phyloP scores from a whole-genome alignment of 2,329 filamentous ascomycete genomes.

The Thielaviopsis punctulata region DNA sequence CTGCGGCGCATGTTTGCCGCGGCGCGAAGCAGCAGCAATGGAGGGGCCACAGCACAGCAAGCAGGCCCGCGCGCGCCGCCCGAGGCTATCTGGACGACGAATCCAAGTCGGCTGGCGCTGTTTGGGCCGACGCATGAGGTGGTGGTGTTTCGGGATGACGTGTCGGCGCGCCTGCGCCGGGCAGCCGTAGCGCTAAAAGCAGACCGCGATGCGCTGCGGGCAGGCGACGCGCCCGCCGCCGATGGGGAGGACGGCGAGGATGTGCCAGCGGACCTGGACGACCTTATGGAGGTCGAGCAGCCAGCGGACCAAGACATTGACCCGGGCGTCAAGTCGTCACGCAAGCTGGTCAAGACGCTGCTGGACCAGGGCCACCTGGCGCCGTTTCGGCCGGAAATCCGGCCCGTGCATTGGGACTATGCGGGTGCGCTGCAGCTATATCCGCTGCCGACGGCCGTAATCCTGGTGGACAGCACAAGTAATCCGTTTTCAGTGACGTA shows the following conservation, averaged over 20 bases:
- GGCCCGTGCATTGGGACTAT: constrained; percentile 85
- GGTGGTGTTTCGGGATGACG: constrained; percentile 72
- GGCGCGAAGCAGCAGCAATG: constrained; percentile 47
- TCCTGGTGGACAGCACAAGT: constrained; percentile 67
- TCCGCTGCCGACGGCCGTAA: constrained; percentile 68
- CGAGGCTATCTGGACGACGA: constrained; percentile 74
- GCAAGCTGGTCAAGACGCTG: constrained; percentile 75
- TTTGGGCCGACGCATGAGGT: constrained; percentile 84
- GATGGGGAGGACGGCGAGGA: constrained; percentile 10
- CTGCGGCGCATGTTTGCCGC: constrained; percentile 64
- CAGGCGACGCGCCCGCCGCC: constrained; percentile 13
- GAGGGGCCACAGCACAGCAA: too few relatives aligned
- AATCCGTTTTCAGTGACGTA: constrained; percentile 79
- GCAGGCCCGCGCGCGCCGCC: too few relatives aligned
- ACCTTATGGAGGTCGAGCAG: constrained; percentile 28
- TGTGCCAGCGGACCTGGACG: constrained; percentile 13
- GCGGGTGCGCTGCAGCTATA: constrained; percentile 63
- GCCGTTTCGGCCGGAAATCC: constrained; percentile 63
- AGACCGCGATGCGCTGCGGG: constrained; percentile 20
- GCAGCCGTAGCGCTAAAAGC: constrained; percentile 54
- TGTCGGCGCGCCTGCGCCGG: constrained; percentile 61
- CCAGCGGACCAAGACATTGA: constrained; percentile 17
- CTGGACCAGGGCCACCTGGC: constrained; percentile 80
- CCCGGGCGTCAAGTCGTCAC: constrained; percentile 41
- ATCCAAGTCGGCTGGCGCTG: constrained; percentile 64